Percentiles rank a stretch among this genome's conserved stretches.
These are phyloP conservation scores for Arthrobotrys conoides DNA, from an alignment of 2,329 filamentous ascomycete genomes.

Conservation along the genomic window DNA sequence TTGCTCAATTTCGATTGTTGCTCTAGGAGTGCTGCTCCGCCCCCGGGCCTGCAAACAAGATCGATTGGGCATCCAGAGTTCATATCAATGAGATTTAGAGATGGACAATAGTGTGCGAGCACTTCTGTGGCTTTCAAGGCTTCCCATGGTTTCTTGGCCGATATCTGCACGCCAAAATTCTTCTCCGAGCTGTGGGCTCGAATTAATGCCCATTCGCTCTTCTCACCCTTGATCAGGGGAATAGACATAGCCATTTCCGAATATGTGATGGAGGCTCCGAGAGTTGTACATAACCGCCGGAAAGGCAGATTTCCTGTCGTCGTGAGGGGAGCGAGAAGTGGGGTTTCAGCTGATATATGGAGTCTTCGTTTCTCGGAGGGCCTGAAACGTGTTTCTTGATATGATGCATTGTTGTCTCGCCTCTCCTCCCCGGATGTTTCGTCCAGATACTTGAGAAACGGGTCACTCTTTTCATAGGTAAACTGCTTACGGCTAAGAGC, in stretches of 20 bases:
- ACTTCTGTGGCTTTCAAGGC: conserved; percentile 90
- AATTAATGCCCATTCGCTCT: conserved; percentile 93
- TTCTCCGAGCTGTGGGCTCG: conserved; percentile 90
- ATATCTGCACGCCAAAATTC: conserved; percentile 92
- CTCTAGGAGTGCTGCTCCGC: conserved; percentile 93
- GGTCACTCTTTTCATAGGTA: conserved; percentile 79
- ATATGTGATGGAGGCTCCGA: conserved; percentile 94
- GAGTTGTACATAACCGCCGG: conserved; percentile 86
- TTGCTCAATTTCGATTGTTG: conserved; percentile 88
- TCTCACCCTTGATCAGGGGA: conserved; percentile 88
- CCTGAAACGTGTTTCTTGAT: conserved; percentile 86
- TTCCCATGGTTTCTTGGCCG: conserved; percentile 90
- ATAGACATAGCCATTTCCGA: conserved; percentile 98
- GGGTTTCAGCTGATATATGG: conserved; percentile 95
- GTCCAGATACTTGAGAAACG: conserved; percentile 83
- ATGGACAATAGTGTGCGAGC: conserved; percentile 81
- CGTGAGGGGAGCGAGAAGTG: conserved; percentile 91
- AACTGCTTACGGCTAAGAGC: conserved; percentile 80
- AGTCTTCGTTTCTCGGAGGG: conserved; percentile 93
- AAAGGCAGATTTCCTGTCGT: conserved; percentile 98
- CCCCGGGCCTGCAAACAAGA: conserved; percentile 87
- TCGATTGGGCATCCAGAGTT: conserved; percentile 99
- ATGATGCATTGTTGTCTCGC: conserved; percentile 82
- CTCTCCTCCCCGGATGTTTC: conserved; percentile 72
- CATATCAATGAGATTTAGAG: conserved; percentile 90